Evolutionary conservation across 108 stramenopile genomes (phyloP).

Genomic region (Seminavis robusta): DNA sequence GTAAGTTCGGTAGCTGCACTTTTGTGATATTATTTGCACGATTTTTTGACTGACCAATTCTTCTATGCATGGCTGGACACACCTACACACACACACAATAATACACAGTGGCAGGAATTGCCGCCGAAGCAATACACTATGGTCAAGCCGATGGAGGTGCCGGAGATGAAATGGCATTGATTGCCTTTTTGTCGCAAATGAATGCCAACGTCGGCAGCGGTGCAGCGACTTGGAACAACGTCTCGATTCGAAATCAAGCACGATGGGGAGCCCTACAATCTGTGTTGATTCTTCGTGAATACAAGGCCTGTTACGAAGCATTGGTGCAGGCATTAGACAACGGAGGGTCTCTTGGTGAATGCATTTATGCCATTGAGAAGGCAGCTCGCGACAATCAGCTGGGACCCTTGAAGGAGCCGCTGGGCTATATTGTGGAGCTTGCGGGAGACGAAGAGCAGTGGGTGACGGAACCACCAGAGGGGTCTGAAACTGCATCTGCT

Average conservation of each 20-base stretch:
- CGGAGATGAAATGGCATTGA: conserved; percentile 87
- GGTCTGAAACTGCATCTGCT: conserved; percentile 1
- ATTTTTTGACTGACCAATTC: no score
- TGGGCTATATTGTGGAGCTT: conserved; percentile 64
- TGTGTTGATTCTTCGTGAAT: conserved; percentile 67
- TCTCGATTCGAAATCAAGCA: conserved; percentile 77
- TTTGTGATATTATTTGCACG: no score
- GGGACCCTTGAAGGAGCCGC: conserved; percentile 43
- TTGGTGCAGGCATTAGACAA: conserved; percentile 78
- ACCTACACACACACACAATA: no score
- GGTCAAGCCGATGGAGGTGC: conserved; percentile 88
- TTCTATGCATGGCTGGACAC: no score
- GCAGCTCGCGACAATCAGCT: conserved; percentile 52
- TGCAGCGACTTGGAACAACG: conserved; percentile 40
- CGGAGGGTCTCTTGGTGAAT: conserved; percentile 72
- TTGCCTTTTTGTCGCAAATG: conserved; percentile 59
- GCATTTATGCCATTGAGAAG: conserved; percentile 84
- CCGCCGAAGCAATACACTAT: conserved; percentile 86
- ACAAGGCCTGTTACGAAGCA: conserved; percentile 79
- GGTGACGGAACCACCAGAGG: conserved; percentile 29
- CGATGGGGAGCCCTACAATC: conserved; percentile 85
- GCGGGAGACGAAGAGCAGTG: conserved; percentile 52
- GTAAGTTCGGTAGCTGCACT: no score
- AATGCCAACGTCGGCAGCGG: conserved; percentile 17
- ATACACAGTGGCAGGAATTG: conserved; percentile 96